Base-by-base conservation (phyloP, 352 stramenopile species). In the Paralagenidium karlingii region DNA sequence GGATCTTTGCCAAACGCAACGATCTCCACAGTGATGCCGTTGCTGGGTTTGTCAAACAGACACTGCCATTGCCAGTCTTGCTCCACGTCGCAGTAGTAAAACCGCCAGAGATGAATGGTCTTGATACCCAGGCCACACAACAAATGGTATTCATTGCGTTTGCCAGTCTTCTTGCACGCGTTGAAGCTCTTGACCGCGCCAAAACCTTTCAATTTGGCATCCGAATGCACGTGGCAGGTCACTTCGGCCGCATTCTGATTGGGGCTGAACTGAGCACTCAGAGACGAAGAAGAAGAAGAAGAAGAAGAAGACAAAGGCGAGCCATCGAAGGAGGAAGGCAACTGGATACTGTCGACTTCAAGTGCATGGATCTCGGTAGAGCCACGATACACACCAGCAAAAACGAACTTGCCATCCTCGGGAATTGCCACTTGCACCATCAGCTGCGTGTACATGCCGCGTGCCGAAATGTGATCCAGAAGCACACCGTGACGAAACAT, bases 291-390 rank as follows among this genome's bases (percentile, higher is more conserved):
- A n/a, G n/a, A n/a, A n/a, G n/a, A n/a, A n/a, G n/a, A n/a, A n/a
- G n/a, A n/a, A n/a, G n/a, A n/a, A n/a, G n/a, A n/a, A n/a, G n/a
- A n/a, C n/a, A n/a, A n/a, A n/a, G n/a, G n/a, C n/a, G n/a, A n/a
- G n/a, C n/a, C n/a, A n/a, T n/a, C n/a, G n/a, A n/a, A n/a, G n/a
- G n/a, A n/a, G 21, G 58, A 51, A 8, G 77, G 77, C 13, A 90
- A 58, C 20, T 58, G 45, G 48, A 90, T 88, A 31, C 68, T 86
- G 47, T 83, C 77, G 9, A 91, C 67, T 27, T 89, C 70, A 29
- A 82, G 83, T 1, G 75, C 78, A 11, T 75, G 70, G 41, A 91
- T 89, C 38, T 89, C 78, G n/a, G 73, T 91, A 13, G 78, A 89
- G 8, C 78, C 78, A 18, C 75, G 68, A 38, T 91, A 89, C 0